A percentile compares a stretch with the other conserved stretches of the same genome.
phyloP scores from a whole-genome alignment of 1,139 yeast genomes.

The Zygoascus sp. region DNA sequence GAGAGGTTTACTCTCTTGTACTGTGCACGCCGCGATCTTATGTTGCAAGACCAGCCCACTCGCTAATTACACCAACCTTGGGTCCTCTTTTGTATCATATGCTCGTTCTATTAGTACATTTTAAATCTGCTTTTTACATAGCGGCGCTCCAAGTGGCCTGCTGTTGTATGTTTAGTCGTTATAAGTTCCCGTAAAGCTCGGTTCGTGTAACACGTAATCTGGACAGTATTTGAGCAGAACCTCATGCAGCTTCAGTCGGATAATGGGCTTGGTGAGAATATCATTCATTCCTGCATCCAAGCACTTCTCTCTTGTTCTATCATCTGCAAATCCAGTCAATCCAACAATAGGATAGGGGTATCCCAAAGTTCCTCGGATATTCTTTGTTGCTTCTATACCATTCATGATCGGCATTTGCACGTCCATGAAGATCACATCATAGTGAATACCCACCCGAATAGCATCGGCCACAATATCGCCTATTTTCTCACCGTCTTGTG shows the following conservation, averaged over 20 bases:
- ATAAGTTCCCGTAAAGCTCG: conserved; percentile 12
- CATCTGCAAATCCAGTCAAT: conserved; percentile 90
- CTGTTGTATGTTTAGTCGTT: neutral
- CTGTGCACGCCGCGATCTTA: no score
- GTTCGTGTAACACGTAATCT: conserved; percentile 19
- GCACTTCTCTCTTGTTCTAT: conserved; percentile 74
- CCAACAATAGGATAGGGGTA: conserved; percentile 82
- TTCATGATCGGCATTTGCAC: conserved; percentile 94
- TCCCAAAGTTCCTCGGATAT: conserved; percentile 60
- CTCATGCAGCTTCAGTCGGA: conserved; percentile 60
- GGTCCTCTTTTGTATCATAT: no score
- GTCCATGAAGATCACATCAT: conserved; percentile 86
- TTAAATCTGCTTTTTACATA: neutral
- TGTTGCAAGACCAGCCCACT: no score
- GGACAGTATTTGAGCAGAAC: conserved; percentile 38
- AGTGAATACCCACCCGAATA: conserved; percentile 39
- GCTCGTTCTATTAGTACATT: no score
- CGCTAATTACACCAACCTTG: no score
- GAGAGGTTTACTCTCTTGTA: no score
- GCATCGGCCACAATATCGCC: conserved; percentile 57
- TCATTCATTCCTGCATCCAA: conserved; percentile 82
- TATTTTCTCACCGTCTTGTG: conserved; percentile 89
- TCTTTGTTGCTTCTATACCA: conserved; percentile 76
- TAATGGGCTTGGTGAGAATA: conserved; percentile 80
- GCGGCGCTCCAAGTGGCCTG: no score